Percentiles rank a stretch among this genome's conserved stretches.
phyloP scores from a whole-genome alignment of 164 flowering plant species.

The Aristolochia californica region DNA sequence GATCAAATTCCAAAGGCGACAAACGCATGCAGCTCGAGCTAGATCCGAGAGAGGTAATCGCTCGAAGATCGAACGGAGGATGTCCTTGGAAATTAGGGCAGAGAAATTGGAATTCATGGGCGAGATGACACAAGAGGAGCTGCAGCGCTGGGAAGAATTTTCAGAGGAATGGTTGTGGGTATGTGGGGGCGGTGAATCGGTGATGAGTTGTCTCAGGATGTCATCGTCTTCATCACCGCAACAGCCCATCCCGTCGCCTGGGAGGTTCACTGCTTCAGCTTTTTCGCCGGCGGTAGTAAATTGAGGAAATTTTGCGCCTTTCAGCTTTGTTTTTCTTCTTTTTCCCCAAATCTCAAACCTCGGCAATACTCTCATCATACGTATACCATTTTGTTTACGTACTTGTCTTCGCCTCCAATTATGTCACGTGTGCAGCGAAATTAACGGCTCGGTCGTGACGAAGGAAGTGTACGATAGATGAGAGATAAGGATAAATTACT shows the following conservation, averaged over 20 bases:
- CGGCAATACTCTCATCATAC: too few relatives aligned
- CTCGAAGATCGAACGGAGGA: constrained; percentile 56
- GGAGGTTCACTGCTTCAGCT: not conserved
- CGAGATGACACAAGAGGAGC: constrained; percentile 21
- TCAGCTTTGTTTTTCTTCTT: too few relatives aligned
- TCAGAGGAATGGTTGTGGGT: not conserved
- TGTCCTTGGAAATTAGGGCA: constrained; percentile 53
- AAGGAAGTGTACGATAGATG: too few relatives aligned
- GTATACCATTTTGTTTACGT: too few relatives aligned
- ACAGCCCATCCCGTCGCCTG: constrained; percentile 16
- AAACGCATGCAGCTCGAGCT: constrained; percentile 86
- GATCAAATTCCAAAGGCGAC: constrained; percentile 52
- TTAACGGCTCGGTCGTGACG: too few relatives aligned
- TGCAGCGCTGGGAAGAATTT: not conserved
- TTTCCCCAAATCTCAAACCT: too few relatives aligned
- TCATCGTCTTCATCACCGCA: constrained; percentile 20
- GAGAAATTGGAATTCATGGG: constrained; percentile 69
- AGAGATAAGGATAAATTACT: too few relatives aligned
- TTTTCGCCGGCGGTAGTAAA: too few relatives aligned
- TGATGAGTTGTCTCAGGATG: constrained; percentile 8
- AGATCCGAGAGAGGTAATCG: constrained; percentile 50
- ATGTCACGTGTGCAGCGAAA: too few relatives aligned
- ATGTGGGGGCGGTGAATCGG: not conserved
- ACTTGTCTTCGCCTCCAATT: too few relatives aligned
- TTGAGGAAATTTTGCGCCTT: too few relatives aligned